Evolutionary conservation across 2,329 filamentous ascomycete species (phyloP), one percentile per base, ranked within the genome.

Genomic region (Colletotrichum sp.): DNA sequence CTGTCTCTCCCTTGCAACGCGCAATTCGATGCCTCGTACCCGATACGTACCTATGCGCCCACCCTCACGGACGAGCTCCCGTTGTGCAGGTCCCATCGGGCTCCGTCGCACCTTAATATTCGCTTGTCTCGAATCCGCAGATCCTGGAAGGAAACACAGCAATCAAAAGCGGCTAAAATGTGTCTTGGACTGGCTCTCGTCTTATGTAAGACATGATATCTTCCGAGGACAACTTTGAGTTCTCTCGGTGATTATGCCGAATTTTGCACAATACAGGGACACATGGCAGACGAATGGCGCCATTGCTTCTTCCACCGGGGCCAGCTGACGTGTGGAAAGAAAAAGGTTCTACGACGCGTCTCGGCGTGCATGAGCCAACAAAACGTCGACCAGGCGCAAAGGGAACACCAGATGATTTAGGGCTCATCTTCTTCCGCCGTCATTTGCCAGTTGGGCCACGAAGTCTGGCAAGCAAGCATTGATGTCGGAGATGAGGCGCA

Each of bases 401-500:
- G 9, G 32, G 55, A 15, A 52, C n/a, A 15, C 9, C 57, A 32
- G 10, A 32, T 21, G 32, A 64, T 39, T 39, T 34, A 64, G 21
- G 16, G 21, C 60, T 30, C 63, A 49, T 26, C 8, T 59, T 36
- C 49, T 57, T 62, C 36, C 36, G 18, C 28, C n/a, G n/a, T 52
- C 44, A 52, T 52, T 52, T 55, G 44, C 13, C 67, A 28, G 24
- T 44, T 62, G 28, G 57, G 57, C 39, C 32, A 36, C 32, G 32
- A 44, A 66, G 6, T 34, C 7, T 18, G 15, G 39, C 59, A 32
- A 52, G 24, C 44, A 59, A 69, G 83, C 83, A 85, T 85, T 82
- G 77, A 84, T 76, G 76, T 78, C 83, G 83, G 84, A 85, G 79
- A 85, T 85, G 84, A 85, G 79, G 79, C 81, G 81, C 81, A 81